These are phyloP conservation scores for Escovopsis sp. DNA, from an alignment of 2,329 filamentous ascomycete genomes.

Conservation along the genomic window DNA sequence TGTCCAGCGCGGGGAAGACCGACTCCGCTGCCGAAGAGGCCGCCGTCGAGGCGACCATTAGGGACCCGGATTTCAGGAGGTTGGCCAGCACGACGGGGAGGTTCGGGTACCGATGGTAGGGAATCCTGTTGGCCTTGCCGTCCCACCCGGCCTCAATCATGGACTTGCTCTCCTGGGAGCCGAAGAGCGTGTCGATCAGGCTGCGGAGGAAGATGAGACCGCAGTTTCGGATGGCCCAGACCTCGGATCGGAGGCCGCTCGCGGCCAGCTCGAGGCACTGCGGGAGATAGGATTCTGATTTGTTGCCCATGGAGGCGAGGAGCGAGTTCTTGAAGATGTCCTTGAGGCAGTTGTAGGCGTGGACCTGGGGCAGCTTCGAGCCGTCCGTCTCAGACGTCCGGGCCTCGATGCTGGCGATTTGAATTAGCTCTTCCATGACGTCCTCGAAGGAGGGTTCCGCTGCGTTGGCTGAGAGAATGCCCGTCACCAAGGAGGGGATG, in stretches of 20 bases:
- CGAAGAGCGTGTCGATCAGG: constrained; percentile 64
- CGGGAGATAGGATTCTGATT: constrained; percentile 59
- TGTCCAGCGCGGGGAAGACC: constrained; percentile 71
- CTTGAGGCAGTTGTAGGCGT: constrained; percentile 86
- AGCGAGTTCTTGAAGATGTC: constrained; percentile 78
- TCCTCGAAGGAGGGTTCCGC: constrained; percentile 44
- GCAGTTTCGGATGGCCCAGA: constrained; percentile 93
- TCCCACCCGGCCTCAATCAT: constrained; percentile 48
- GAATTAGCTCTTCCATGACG: constrained; percentile 46
- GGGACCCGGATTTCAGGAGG: constrained; percentile 40
- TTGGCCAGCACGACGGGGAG: constrained; percentile 48
- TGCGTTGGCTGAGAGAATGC: constrained; percentile 56
- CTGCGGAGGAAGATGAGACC: constrained; percentile 79
- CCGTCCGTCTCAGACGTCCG: constrained; percentile 41
- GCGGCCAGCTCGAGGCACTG: constrained; percentile 66
- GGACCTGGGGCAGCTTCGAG: constrained; percentile 70
- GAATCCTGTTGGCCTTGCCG: constrained; percentile 46
- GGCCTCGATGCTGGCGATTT: constrained; percentile 40
- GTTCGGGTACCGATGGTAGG: constrained; percentile 53
- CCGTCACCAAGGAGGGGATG: constrained; percentile 73
- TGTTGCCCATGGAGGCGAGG: constrained; percentile 54
- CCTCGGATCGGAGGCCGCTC: constrained; percentile 59
- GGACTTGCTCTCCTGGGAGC: constrained; percentile 55
- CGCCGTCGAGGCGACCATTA: constrained; percentile 24
- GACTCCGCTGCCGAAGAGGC: constrained; percentile 41